A percentile compares a stretch with the other conserved stretches of the same genome.
Evolutionary conservation across 139 green algal species (phyloP).

Genomic region (Auxenochlorella pyrenoidosa): DNA sequence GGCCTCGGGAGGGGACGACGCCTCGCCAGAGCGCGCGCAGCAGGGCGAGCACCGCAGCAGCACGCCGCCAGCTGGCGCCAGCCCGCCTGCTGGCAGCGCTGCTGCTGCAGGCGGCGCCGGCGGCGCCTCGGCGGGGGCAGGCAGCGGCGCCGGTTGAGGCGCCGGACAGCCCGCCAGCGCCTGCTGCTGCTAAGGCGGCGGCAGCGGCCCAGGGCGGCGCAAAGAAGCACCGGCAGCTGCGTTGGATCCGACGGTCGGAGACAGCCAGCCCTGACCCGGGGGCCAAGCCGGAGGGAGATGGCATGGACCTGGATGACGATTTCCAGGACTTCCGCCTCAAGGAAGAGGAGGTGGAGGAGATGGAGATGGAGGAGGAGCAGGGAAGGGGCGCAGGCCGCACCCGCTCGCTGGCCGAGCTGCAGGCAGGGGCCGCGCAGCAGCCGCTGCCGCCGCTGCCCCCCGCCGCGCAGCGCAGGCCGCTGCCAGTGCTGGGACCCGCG

Average conservation of each 20-base stretch:
- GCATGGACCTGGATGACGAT: background rate
- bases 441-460: background rate
- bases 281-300: background rate
- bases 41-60: too few relatives aligned
- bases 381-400: background rate
- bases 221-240: conserved; percentile 29
- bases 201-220: background rate
- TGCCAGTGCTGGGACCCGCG: background rate
- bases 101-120: background rate
- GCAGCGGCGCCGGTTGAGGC: background rate
- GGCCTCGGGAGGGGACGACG: background rate
- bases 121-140: background rate
- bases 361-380: too few relatives aligned
- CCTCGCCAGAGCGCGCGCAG: background rate
- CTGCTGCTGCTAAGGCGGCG: background rate
- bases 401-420: background rate
- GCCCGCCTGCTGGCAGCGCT: too few relatives aligned
- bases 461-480: background rate
- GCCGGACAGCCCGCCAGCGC: background rate
- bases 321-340: background rate
- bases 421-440: background rate
- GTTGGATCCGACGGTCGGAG: conserved; percentile 4
- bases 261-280: background rate
- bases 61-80: too few relatives aligned
- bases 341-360: background rate